Evolutionary conservation across 371 early-diverging fungal genomes (phyloP), one percentile per base, ranked within the genome.

Genomic region (Mortierella sp.): DNA sequence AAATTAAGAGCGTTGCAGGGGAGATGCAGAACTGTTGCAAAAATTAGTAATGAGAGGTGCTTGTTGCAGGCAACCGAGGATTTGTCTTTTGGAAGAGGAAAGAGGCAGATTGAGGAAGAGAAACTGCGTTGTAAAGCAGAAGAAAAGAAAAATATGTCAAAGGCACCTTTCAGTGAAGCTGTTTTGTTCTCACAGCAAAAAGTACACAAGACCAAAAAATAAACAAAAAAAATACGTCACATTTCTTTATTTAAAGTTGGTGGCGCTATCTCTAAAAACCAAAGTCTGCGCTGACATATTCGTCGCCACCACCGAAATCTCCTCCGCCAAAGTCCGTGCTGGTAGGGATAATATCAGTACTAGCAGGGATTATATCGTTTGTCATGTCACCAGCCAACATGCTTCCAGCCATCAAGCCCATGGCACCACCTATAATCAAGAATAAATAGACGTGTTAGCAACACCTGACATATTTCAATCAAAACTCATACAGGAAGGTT

Each of bases 371-470:
- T 40, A 12, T 15, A 45, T 15, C 12, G 15, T 45, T n/a, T 5
- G 5, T 17, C 68, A 77, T 69, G 10, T 62, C 54, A 28, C 59
- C 66, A 1, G 66, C 64, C 17, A 78, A 32, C 70, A 73, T 63
- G 17, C 56, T 56, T 51, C 73, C 79, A 32, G 79, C 70, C 70
- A 73, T 70, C 34, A 78, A 22, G 17, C 70, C 73, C 49, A 78
- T 51, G 1, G 70, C 73, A 40, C 70, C 80, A 40, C 77, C 77
- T 76, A 76, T 29, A 9, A 37, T 28, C 12, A 53, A 49, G 7
- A 31, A 47, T 0, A 31, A 10, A 43, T 34, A 47, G 63, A n/a
- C n/a, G n/a, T 53, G 34, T 35, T n/a, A 43, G 13, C 12, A 54
- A 35, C 9, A 35, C 9, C 9, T 35, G 35, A 35, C 6, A 5